These are phyloP conservation scores for Russula emetica DNA, from an alignment of 768 basidiomycete genomes.

Conservation along the genomic window DNA sequence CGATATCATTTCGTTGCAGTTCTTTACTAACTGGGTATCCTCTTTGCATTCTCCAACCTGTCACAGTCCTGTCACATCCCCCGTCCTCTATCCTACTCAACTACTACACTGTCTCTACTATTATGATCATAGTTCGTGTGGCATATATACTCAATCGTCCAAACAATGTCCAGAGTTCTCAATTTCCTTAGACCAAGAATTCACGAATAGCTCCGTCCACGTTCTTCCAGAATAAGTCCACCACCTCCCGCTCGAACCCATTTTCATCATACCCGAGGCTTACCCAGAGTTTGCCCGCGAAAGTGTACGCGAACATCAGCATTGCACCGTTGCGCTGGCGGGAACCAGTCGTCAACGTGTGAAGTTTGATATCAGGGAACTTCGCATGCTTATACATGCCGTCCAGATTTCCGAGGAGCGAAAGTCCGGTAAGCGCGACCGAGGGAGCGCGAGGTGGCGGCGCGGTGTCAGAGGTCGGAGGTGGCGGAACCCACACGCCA, in stretches of 20 bases:
- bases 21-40: background rate
- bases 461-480: constrained; percentile 25
- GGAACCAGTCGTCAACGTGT: constrained; percentile 77
- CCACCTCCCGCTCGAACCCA: constrained; percentile 59
- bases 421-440: constrained; percentile 67
- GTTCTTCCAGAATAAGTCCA: constrained; percentile 65
- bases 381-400: constrained; percentile 67
- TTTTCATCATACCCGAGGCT: constrained; percentile 78
- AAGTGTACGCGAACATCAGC: constrained; percentile 79
- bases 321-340: constrained; percentile 75
- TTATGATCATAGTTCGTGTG: background rate
- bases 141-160: background rate
- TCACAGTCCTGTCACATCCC: constrained; percentile 1
- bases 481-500: constrained; percentile 39
- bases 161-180: background rate
- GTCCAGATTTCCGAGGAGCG: constrained; percentile 81
- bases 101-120: background rate
- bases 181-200: constrained; percentile 41
- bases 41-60: background rate
- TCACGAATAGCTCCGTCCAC: constrained; percentile 53
- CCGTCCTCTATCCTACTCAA: background rate
- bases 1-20: constrained; percentile 20
- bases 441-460: constrained; percentile 40
- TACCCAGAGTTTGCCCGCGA: constrained; percentile 69
- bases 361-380: constrained; percentile 54